phyloP scores from a whole-genome alignment of 176 grass and related monocot genomes.

The Aegilops longissima region DNA sequence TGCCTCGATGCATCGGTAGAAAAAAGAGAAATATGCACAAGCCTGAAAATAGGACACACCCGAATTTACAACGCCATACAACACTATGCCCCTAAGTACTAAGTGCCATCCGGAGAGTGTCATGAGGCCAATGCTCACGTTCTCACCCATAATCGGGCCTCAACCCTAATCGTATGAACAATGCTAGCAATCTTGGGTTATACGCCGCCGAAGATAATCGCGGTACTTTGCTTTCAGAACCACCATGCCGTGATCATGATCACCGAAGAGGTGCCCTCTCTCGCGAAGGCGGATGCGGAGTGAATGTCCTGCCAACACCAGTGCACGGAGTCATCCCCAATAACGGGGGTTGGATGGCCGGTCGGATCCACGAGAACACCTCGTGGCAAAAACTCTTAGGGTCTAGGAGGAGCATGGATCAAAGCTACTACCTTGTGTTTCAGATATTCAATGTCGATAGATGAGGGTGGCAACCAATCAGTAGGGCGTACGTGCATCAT shows the following conservation, averaged over 20 bases:
- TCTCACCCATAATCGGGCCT: not conserved
- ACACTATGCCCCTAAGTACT: no score
- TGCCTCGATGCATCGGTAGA: no score
- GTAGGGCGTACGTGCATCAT: not conserved
- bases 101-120: no score
- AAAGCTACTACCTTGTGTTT: slow-evolving; percentile 7
- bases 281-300: no score
- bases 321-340: no score
- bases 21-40: no score
- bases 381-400: not conserved
- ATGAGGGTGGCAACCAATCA: slow-evolving; percentile 14
- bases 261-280: no score
- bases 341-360: not conserved
- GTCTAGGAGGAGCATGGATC: not conserved
- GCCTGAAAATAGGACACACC: no score
- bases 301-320: no score
- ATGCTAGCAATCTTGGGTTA: not conserved
- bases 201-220: not conserved
- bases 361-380: not conserved
- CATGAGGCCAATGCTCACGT: not conserved
- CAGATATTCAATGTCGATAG: slow-evolving; percentile 40
- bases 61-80: no score
- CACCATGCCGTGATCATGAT: not conserved
- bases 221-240: not conserved
- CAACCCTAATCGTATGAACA: not conserved